phyloP scores from a whole-genome alignment of 177 flowering plant genomes.

The Telopea speciosissima region DNA sequence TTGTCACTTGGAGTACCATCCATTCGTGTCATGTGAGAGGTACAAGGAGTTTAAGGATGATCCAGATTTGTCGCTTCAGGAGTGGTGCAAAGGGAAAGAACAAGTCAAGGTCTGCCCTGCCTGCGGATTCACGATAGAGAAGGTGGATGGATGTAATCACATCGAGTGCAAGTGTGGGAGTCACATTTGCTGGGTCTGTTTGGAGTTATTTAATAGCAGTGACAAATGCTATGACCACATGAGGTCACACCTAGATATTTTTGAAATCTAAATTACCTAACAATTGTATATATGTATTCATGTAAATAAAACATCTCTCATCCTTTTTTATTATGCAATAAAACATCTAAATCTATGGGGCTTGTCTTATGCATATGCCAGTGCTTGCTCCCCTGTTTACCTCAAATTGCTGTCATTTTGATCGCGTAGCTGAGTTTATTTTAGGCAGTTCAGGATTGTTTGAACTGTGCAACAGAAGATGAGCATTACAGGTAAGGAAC shows the following conservation, averaged over 20 bases:
- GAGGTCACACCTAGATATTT: no score
- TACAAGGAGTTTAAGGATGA: slow-evolving; percentile 70
- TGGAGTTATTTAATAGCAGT: slow-evolving; percentile 39
- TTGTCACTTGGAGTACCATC: slow-evolving; percentile 86
- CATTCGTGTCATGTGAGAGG: slow-evolving; percentile 60
- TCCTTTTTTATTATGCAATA: no score
- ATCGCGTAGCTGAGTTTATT: no score
- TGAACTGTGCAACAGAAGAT: neutral
- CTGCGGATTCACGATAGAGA: slow-evolving; percentile 75
- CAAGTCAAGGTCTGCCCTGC: slow-evolving; percentile 67
- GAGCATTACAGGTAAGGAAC: no score
- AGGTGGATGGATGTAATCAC: slow-evolving; percentile 91
- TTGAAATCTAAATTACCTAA: no score
- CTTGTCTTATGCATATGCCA: no score
- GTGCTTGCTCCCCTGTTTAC: no score
- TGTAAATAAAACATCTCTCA: no score
- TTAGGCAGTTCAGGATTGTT: no score
- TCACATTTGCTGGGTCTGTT: slow-evolving; percentile 93
- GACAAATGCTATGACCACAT: slow-evolving; percentile 78
- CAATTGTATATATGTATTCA: no score
- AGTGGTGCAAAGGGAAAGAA: slow-evolving; percentile 76
- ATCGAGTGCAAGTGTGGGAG: slow-evolving; percentile 71
- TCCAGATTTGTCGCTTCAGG: slow-evolving; percentile 67
- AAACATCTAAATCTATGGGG: no score
- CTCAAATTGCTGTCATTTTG: no score